phyloP scores from a whole-genome alignment of 805 yeast genomes.

The Saccharomycopsis fodiens region DNA sequence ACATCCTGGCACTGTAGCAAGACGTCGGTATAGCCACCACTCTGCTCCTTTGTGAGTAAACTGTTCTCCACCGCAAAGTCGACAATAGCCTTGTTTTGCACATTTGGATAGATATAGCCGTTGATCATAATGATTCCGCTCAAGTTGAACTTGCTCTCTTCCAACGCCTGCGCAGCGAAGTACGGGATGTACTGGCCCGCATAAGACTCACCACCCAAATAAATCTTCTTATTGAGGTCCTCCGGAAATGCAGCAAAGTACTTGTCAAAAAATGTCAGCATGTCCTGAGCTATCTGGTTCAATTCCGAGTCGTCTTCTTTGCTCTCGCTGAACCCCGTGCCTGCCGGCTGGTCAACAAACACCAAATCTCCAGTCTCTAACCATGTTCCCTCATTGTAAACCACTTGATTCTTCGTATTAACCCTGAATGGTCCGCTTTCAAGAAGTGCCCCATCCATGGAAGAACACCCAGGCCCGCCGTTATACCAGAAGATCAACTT shows the following conservation, averaged over 20 bases:
- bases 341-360: conserved; percentile 90
- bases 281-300: conserved; percentile 50
- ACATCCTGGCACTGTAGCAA: conserved; percentile 3
- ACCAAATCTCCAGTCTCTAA: conserved; percentile 67
- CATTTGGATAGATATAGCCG: conserved; percentile 89
- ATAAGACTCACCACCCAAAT: conserved; percentile 89
- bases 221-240: conserved; percentile 53
- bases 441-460: conserved; percentile 94
- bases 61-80: conserved; percentile 16
- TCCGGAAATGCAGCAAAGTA: conserved; percentile 72
- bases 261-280: conserved; percentile 54
- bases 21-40: conserved; percentile 10
- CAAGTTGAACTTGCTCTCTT: conserved; percentile 32
- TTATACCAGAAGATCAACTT: conserved; percentile 79
- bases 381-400: conserved; percentile 74
- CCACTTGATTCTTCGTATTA: conserved; percentile 36
- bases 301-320: conserved; percentile 46
- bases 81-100: conserved; percentile 39
- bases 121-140: conserved; percentile 77
- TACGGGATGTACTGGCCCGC: conserved; percentile 97
- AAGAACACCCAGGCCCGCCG: conserved; percentile 98
- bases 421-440: conserved; percentile 87
- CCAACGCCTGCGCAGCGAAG: conserved; percentile 57
- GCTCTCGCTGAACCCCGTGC: conserved; percentile 80
- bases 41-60: conserved; percentile 5